A percentile compares a stretch with the other conserved stretches of the same genome.
These are phyloP conservation scores for Apocynum venetum DNA, from an alignment of 257 asterid genomes.

Conservation along the genomic window DNA sequence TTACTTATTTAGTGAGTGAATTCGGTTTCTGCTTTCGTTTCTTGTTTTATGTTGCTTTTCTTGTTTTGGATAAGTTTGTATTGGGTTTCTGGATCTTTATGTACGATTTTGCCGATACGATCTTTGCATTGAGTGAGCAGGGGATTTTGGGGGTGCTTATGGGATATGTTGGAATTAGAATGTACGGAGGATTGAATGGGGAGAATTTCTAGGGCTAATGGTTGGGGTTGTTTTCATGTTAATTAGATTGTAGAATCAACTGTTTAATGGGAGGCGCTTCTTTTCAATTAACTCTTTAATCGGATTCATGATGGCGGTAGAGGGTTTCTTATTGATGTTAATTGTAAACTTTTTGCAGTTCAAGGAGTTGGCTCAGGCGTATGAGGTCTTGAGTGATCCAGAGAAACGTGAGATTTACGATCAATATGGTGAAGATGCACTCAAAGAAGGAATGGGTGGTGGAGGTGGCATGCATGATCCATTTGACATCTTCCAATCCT, in stretches of 20 bases:
- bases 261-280: too few species aligned
- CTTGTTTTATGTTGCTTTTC: neutral
- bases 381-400: slow-evolving; percentile 66
- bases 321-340: neutral
- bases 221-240: too few species aligned
- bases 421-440: slow-evolving; percentile 74
- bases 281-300: too few species aligned
- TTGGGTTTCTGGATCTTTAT: neutral
- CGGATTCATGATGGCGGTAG: neutral
- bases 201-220: neutral
- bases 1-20: neutral
- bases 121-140: neutral
- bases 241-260: too few species aligned
- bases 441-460: slow-evolving; percentile 74
- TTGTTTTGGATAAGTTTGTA: neutral
- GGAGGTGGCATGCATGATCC: slow-evolving; percentile 58
- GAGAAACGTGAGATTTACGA: slow-evolving; percentile 75
- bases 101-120: neutral
- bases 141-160: neutral
- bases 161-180: neutral
- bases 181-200: neutral
- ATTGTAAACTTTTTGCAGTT: slow-evolving; percentile 31
- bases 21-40: neutral
- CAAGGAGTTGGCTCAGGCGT: slow-evolving; percentile 78
- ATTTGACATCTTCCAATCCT: slow-evolving; percentile 66